Evolutionary conservation across 371 early-diverging fungal species (phyloP).

Genomic region (Gilbertella persicaria): DNA sequence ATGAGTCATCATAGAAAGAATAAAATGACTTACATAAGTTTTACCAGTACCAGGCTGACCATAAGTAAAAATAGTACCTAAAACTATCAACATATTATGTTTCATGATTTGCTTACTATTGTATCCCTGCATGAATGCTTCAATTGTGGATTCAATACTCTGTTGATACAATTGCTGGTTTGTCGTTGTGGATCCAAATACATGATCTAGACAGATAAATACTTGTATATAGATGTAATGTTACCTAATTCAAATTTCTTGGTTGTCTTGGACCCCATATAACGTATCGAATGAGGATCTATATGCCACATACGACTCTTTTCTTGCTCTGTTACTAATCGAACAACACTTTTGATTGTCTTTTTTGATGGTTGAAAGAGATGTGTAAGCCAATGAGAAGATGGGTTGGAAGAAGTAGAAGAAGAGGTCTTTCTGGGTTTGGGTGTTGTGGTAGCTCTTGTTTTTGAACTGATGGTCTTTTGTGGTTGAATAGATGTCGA

Average conservation of each 20-base stretch:
- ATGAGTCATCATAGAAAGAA: conserved; percentile 21
- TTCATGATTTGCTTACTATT: conserved; percentile 8
- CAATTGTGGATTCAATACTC: not conserved
- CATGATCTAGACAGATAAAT: conserved; percentile 4
- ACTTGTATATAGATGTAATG: not conserved
- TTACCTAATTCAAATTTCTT: conserved; percentile 24
- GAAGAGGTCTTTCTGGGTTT: conserved; percentile 9
- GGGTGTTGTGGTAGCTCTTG: conserved; percentile 13
- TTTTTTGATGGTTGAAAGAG: conserved; percentile 13
- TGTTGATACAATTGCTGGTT: conserved; percentile 3
- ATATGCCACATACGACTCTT: conserved; percentile 13
- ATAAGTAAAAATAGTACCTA: conserved; percentile 73
- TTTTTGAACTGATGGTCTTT: not conserved
- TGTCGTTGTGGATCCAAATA: conserved; percentile 1
- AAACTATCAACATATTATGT: not conserved
- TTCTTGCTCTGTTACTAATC: conserved; percentile 10
- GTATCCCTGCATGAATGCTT: conserved; percentile 15
- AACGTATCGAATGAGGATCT: conserved; percentile 1
- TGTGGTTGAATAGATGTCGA: conserved; percentile 4
- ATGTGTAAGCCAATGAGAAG: conserved; percentile 9
- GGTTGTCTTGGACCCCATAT: conserved; percentile 8
- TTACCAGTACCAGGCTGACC: conserved; percentile 85
- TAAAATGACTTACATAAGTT: conserved; percentile 47
- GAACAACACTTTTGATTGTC: conserved; percentile 8
- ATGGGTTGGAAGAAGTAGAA: conserved; percentile 7